Percentiles rank a stretch among this genome's conserved stretches.
These are phyloP conservation scores for Sporothrix dimorphospora DNA, from an alignment of 2,329 filamentous ascomycete genomes.

Conservation along the genomic window DNA sequence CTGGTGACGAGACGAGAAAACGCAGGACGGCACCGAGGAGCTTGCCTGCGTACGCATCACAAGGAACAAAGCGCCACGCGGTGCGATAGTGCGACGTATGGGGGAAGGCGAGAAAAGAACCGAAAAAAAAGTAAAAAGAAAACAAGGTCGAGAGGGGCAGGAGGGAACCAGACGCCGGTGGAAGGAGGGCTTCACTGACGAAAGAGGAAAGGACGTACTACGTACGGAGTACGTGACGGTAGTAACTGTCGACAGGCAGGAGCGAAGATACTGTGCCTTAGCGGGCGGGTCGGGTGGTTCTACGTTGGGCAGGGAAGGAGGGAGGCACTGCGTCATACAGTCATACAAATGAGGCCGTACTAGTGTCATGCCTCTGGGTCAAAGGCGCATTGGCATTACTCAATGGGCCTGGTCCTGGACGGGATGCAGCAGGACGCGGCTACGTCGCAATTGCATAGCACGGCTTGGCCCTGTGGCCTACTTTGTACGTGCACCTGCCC, in stretches of 20 bases:
- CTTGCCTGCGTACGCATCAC: slow-evolving; percentile 13
- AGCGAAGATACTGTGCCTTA: neutral
- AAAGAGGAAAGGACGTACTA: slow-evolving; percentile 12
- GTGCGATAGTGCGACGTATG: neutral
- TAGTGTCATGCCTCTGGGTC: slow-evolving; percentile 19
- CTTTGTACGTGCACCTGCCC: neutral
- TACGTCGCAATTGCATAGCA: no score
- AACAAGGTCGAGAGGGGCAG: neutral
- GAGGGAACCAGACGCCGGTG: slow-evolving; percentile 10
- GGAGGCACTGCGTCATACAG: slow-evolving; percentile 19
- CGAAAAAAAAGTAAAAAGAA: neutral
- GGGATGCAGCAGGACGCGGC: neutral
- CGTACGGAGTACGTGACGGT: neutral
- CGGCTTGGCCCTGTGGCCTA: slow-evolving; percentile 6
- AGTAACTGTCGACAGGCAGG: neutral
- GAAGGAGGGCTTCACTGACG: neutral
- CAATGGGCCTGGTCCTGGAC: neutral
- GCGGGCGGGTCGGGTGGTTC: slow-evolving; percentile 9
- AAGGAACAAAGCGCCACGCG: neutral
- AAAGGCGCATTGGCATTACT: slow-evolving; percentile 13
- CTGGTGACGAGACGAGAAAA: neutral
- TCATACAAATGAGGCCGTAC: neutral
- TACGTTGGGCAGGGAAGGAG: slow-evolving; percentile 1
- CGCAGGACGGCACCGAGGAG: neutral
- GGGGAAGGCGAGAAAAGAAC: neutral